Evolutionary conservation across 768 basidiomycete species (phyloP), one percentile per base, ranked within the genome.

Genomic region (Lactarius pseudohatsudake): DNA sequence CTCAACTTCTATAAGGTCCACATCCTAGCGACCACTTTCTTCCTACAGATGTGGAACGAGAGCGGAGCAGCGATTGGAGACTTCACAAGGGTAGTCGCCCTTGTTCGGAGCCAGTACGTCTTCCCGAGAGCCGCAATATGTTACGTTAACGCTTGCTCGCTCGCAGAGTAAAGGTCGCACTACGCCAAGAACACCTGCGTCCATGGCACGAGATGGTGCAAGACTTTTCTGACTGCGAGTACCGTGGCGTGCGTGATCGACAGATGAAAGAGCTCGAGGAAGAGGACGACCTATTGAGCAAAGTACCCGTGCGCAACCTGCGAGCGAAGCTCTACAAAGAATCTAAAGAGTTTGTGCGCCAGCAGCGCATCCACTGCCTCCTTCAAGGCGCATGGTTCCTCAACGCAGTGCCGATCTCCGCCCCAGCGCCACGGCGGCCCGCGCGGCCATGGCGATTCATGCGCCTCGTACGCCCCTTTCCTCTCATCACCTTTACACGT

Each of bases 371-470:
- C 72, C 89, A 92, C 69, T 96, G 94, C 73, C 77, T 97, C 45
- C 78, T 93, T 56, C 89, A 94, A 74, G 94, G 94, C 38, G 90
- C 92, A 26, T 97, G 94, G 94, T 96, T 97, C 76, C 85, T 92
- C 69, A 94, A 89, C 72, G 93, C 87, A 1, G 77, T 90, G 45
- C 86, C 87, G 0, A 45, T 76, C 26, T 70, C 77, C 30, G 72
- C 78, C 18, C 81, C 82, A 20, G 74, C 74, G 11, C 72, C 79
- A 16, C 82, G 85, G 57, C 81, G 88, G 53, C 86, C 87, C 2
- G 82, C 76, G 34, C 81, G 86, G 45, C 86, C 86, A 2, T 96
- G 94, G 94, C 82, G 91, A 55, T 96, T 96, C 76, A 87, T 95
- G 81, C 83, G 94, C 70, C 76, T 96, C 75, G 92, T 93, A 76